A percentile compares a stretch with the other conserved stretches of the same genome.
These are phyloP conservation scores for Setaria italica DNA, from an alignment of 202 grass and related monocot species.

Conservation along the genomic window DNA sequence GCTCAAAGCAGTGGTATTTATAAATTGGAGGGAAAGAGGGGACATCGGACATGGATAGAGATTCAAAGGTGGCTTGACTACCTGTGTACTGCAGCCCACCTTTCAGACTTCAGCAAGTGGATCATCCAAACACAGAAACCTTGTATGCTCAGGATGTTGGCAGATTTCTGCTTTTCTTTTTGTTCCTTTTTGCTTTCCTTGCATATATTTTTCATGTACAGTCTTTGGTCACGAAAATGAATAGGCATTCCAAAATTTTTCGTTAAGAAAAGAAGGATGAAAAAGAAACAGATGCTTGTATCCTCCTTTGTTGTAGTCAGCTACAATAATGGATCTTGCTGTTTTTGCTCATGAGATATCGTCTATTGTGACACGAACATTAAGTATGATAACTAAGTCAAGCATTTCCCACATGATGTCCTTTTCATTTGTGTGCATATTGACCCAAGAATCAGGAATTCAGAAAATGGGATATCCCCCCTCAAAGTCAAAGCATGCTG, in stretches of 20 bases:
- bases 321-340: background rate
- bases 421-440: background rate
- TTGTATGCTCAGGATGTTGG: conserved; percentile 2
- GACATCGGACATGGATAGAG: background rate
- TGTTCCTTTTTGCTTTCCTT: background rate
- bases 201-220: background rate
- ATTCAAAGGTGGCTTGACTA: conserved; percentile 49
- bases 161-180: background rate
- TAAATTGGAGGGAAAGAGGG: conserved; percentile 51
- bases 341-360: background rate
- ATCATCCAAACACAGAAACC: background rate
- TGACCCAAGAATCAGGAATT: background rate
- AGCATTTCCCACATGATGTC: background rate
- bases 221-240: background rate
- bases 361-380: background rate
- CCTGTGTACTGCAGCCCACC: conserved; percentile 2
- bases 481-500: background rate
- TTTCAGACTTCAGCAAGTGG: conserved; percentile 30
- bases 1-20: conserved; percentile 22
- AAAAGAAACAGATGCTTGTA: background rate
- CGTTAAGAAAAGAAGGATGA: background rate
- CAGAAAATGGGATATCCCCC: background rate
- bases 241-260: background rate
- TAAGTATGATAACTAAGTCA: background rate
- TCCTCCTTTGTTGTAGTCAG: background rate